Percentiles rank a stretch among this genome's conserved stretches.
Evolutionary conservation across 2,329 filamentous ascomycete species (phyloP).

Genomic region (Colletotrichum siamense): DNA sequence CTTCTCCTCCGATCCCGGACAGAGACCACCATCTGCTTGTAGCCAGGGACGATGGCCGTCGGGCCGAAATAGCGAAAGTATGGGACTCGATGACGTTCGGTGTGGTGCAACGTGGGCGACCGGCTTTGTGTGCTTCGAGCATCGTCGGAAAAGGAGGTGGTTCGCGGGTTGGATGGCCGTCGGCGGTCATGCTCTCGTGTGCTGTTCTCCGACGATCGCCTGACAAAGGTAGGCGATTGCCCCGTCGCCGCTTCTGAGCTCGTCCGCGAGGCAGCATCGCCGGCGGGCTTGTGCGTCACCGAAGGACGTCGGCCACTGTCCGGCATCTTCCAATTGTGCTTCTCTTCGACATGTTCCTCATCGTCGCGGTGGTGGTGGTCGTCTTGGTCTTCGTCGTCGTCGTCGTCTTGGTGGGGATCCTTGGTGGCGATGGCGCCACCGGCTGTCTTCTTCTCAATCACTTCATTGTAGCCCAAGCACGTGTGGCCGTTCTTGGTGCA

Average conservation of each 20-base stretch:
- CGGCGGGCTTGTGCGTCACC: background rate
- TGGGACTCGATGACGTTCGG: conserved; percentile 72
- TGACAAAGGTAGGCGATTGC: conserved; percentile 8
- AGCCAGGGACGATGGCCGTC: conserved; percentile 89
- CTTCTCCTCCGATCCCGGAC: conserved; percentile 71
- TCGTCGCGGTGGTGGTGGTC: conserved; percentile 41
- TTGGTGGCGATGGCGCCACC: conserved; percentile 9
- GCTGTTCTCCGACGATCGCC: conserved; percentile 10
- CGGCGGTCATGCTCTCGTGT: conserved; percentile 17
- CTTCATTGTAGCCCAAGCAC: conserved; percentile 71
- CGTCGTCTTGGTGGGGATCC: conserved; percentile 28
- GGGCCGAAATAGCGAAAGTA: conserved; percentile 93
- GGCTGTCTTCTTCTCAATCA: conserved; percentile 47
- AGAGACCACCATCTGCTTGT: conserved; percentile 90
- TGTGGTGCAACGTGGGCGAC: conserved; percentile 54
- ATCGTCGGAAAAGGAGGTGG: conserved; percentile 46
- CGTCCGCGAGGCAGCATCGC: background rate
- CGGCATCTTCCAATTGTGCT: conserved; percentile 32
- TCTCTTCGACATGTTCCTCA: conserved; percentile 40
- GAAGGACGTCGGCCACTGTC: background rate
- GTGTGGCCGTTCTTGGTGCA: conserved; percentile 74
- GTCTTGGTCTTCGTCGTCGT: conserved; percentile 34
- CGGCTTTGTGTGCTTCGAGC: conserved; percentile 42
- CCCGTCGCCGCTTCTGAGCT: background rate
- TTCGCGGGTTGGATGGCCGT: conserved; percentile 32